Conservation (phyloP, 805 yeast species). For the Cyberlindnera veronae region DNA sequence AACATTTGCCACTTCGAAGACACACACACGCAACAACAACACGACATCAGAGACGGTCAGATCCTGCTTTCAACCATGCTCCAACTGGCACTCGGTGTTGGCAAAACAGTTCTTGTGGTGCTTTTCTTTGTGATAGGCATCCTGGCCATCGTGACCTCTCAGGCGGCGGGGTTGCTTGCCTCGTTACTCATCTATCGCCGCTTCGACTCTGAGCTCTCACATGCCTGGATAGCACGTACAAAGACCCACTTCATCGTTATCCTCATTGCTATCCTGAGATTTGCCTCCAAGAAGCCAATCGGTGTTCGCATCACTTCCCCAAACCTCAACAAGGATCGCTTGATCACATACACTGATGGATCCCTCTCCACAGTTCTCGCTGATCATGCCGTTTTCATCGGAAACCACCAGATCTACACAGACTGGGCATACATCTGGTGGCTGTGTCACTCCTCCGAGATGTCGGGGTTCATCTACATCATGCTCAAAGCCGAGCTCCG, state of each 20-base stretch:
- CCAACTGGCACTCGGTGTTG: slow-evolving; percentile 8
- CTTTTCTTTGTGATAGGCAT: slow-evolving; percentile 31
- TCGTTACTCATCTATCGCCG: slow-evolving; percentile 24
- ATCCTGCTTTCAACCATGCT: neutral
- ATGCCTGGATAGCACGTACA: slow-evolving; percentile 47
- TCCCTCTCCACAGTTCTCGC: slow-evolving; percentile 30
- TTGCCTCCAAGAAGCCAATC: slow-evolving; percentile 45
- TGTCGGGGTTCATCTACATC: slow-evolving; percentile 64
- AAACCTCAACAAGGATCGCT: slow-evolving; percentile 22
- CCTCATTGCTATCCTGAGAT: slow-evolving; percentile 46
- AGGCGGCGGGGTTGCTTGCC: slow-evolving; percentile 34
- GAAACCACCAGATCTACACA: slow-evolving; percentile 92
- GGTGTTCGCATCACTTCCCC: slow-evolving; percentile 47
- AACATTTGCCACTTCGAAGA: no score
- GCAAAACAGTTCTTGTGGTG: slow-evolving; percentile 13
- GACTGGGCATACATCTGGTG: slow-evolving; percentile 96
- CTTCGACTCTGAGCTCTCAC: slow-evolving; percentile 33
- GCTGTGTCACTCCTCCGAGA: slow-evolving; percentile 62
- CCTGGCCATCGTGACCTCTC: slow-evolving; percentile 45
- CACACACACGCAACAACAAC: no score
- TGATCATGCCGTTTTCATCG: slow-evolving; percentile 59
- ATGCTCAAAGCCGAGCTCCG: slow-evolving; percentile 73
- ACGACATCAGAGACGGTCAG: no score
- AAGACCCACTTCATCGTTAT: slow-evolving; percentile 56
- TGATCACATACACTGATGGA: slow-evolving; percentile 13